Conservation (phyloP, 2,329 filamentous ascomycete genomes). For the Dactylellina sp. region DNA sequence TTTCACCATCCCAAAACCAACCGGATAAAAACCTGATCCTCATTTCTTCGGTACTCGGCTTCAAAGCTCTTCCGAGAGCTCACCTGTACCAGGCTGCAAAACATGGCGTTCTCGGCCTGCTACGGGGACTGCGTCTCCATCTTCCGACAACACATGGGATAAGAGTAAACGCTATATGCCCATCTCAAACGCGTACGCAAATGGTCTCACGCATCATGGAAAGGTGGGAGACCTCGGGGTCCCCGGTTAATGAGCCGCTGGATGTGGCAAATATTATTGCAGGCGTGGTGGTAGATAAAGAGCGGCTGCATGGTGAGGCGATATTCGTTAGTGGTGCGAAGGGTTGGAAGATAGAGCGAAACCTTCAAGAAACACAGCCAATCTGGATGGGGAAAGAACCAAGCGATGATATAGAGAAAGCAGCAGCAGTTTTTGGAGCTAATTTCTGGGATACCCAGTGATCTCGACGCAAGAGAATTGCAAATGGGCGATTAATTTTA, state of each 20-base stretch:
- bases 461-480: too few relatives aligned
- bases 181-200: slow-evolving; percentile 67
- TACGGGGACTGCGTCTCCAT: slow-evolving; percentile 64
- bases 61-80: slow-evolving; percentile 67
- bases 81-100: slow-evolving; percentile 67
- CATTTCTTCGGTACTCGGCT: slow-evolving; percentile 67
- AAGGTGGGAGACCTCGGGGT: slow-evolving; percentile 63
- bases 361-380: not conserved
- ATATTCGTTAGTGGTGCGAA: slow-evolving; percentile 10
- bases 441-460: not conserved
- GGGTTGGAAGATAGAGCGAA: slow-evolving; percentile 2
- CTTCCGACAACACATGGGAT: slow-evolving; percentile 62
- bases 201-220: slow-evolving; percentile 64
- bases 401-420: slow-evolving; percentile 13
- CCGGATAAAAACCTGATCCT: slow-evolving; percentile 65
- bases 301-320: slow-evolving; percentile 29
- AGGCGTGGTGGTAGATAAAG: slow-evolving; percentile 62
- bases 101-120: slow-evolving; percentile 68
- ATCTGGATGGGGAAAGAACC: slow-evolving; percentile 12
- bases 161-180: slow-evolving; percentile 66
- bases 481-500: too few relatives aligned
- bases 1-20: slow-evolving; percentile 44
- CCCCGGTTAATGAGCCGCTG: slow-evolving; percentile 65
- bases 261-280: slow-evolving; percentile 65
- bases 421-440: not conserved